Percentiles rank a stretch among this genome's conserved stretches.
These are phyloP conservation scores for Sordaria brevicollis DNA, from an alignment of 495 filamentous ascomycete species.

Conservation along the genomic window DNA sequence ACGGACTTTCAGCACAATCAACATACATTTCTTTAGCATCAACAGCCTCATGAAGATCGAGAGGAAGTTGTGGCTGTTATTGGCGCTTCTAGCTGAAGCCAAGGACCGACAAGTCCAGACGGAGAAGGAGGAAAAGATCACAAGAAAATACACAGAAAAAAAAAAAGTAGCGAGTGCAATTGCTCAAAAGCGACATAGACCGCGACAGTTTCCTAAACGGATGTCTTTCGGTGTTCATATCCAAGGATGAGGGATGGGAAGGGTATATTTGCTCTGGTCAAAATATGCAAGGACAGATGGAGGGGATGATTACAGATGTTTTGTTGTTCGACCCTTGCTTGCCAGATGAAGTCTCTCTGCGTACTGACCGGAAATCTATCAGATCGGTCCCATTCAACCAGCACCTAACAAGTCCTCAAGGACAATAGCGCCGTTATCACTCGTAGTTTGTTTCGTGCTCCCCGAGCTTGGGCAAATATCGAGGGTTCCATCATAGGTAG, in stretches of 20 bases:
- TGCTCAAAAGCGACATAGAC: background rate
- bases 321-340: background rate
- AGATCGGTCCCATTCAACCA: background rate
- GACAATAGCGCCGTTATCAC: background rate
- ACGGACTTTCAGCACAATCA: too few relatives aligned
- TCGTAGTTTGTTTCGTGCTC: background rate
- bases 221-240: background rate
- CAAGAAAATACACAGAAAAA: background rate
- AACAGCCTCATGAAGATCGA: background rate
- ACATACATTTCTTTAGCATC: background rate
- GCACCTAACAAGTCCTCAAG: background rate
- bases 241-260: background rate
- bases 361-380: background rate
- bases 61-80: background rate
- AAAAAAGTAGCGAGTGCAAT: background rate
- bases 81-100: background rate
- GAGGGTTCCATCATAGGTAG: background rate
- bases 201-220: background rate
- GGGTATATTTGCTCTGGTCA: background rate
- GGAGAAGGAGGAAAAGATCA: background rate
- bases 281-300: background rate
- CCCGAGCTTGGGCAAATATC: too few relatives aligned
- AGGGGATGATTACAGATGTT: background rate
- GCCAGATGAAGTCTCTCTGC: background rate
- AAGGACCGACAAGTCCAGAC: background rate